phyloP scores from a whole-genome alignment of 179 eudicot genomes.

The Beta macrorhiza region DNA sequence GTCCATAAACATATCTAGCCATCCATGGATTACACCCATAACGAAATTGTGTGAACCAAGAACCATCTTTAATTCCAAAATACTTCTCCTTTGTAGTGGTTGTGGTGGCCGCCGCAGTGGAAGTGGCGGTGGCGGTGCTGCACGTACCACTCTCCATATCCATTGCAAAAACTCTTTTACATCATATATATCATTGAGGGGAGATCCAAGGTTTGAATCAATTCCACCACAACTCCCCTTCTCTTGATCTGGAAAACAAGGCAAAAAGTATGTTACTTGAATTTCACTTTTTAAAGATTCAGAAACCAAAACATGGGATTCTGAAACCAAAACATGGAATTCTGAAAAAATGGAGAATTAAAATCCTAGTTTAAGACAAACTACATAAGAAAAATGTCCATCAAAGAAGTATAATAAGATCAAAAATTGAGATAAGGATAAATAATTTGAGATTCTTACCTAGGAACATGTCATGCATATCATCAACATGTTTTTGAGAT shows the following conservation, averaged over 20 bases:
- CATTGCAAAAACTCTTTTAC: slow-evolving; percentile 16
- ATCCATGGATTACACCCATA: slow-evolving; percentile 82
- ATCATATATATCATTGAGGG: slow-evolving; percentile 6
- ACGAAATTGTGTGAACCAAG: slow-evolving; percentile 69
- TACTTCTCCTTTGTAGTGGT: slow-evolving; percentile 41
- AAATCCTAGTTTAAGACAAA: background rate
- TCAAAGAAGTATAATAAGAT: background rate
- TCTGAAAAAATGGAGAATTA: background rate
- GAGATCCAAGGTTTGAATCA: background rate
- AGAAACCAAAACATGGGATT: background rate
- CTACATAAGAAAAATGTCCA: background rate
- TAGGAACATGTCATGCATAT: slow-evolving; percentile 23
- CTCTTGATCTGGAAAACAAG: slow-evolving; percentile 28
- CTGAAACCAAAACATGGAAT: background rate
- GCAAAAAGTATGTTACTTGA: background rate
- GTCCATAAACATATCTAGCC: slow-evolving; percentile 83
- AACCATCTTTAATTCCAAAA: slow-evolving; percentile 47
- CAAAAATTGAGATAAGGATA: background rate
- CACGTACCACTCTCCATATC: slow-evolving; percentile 32
- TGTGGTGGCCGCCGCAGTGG: background rate
- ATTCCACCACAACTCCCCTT: slow-evolving; percentile 27
- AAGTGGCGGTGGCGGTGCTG: slow-evolving; percentile 4
- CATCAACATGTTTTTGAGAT: slow-evolving; percentile 10
- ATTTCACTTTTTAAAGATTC: background rate
- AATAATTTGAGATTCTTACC: slow-evolving; percentile 4